Base-by-base conservation (phyloP, 164 flowering plant genomes). In the Taxillus chinensis region DNA sequence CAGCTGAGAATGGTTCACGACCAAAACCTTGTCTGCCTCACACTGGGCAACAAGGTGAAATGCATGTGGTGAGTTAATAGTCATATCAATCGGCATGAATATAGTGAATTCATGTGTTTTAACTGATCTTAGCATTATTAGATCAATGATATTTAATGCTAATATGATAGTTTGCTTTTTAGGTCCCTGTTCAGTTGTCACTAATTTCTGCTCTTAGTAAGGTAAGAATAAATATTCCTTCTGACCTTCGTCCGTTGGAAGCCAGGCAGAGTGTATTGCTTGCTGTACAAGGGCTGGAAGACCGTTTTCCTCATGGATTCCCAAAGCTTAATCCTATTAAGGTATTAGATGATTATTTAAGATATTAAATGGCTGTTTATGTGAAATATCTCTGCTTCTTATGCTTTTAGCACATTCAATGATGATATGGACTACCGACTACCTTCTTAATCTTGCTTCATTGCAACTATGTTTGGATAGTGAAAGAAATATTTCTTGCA, bases 121-220 rank as follows among this genome's bases (percentile, higher is more conserved):
- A 39, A 41, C 43, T 63, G 52, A 13, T 54, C 8, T 48, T 39
- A 0, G 41, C 46, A 66, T 39, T 3, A 48, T n/a, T 14, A 2
- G 17, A 51, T 14, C n/a, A 5, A 14, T 14, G 27, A 16, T 51
- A 51, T 14, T 9, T 51, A 2, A 48, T 7, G 17, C 54, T 51
- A 9, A 16, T 60, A 40, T 7, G 27, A 53, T 66, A 59, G 40
- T 60, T 39, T 76, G 2, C 60, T 55, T 51, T 71, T 49, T 66
- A 93, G 99, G 97, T 93, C 60, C 97, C 97, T 69, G 99, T 93
- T 62, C 95, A 89, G 75, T 72, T 93, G 75, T 73, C 95, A 51
- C 73, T 93, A 14, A 83, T 93, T 70, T 86, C 87, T 70, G 82
- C 91, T 59, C 74, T 93, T 51, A 93, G 99, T 80, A 85, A 81